phyloP scores from a whole-genome alignment of 129 eudicot species.

The Escallonia herrerae region DNA sequence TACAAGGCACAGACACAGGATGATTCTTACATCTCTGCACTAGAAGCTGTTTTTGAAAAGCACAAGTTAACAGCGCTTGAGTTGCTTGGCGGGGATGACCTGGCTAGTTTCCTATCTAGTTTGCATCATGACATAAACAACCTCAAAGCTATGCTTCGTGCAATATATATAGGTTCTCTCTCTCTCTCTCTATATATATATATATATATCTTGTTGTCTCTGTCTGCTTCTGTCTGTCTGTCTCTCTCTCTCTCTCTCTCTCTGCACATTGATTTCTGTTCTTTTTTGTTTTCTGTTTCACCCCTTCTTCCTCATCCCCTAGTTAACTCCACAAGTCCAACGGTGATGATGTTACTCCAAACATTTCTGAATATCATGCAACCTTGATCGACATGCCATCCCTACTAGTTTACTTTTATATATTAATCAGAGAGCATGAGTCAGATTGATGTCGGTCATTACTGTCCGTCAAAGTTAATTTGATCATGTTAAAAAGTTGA shows the following conservation, averaged over 20 bases:
- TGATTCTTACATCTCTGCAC: constrained; percentile 58
- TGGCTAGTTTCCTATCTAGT: constrained; percentile 48
- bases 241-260: neutral
- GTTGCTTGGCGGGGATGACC: constrained; percentile 79
- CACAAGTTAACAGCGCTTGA: constrained; percentile 75
- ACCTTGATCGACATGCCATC: neutral
- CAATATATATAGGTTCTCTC: constrained; percentile 74
- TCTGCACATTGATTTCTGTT: too few relatives aligned
- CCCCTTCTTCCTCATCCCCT: too few relatives aligned
- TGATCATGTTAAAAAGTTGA: too few relatives aligned
- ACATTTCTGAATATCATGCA: too few relatives aligned
- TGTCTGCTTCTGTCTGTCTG: neutral
- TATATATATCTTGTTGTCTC: neutral
- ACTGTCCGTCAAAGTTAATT: too few relatives aligned
- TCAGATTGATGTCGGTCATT: neutral
- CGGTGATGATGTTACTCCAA: too few relatives aligned
- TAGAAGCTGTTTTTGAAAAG: constrained; percentile 85
- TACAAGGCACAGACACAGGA: constrained; percentile 79
- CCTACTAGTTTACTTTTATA: neutral
- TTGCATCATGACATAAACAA: constrained; percentile 61
- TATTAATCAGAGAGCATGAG: neutral
- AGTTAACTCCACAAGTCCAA: too few relatives aligned
- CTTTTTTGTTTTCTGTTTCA: too few relatives aligned
- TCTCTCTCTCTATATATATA: constrained; percentile 3
- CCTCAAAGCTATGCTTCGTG: constrained; percentile 93